A percentile compares a stretch with the other conserved stretches of the same genome.
Evolutionary conservation across 345 rosid species (phyloP).

Genomic region (Capsella bursapastoris): DNA sequence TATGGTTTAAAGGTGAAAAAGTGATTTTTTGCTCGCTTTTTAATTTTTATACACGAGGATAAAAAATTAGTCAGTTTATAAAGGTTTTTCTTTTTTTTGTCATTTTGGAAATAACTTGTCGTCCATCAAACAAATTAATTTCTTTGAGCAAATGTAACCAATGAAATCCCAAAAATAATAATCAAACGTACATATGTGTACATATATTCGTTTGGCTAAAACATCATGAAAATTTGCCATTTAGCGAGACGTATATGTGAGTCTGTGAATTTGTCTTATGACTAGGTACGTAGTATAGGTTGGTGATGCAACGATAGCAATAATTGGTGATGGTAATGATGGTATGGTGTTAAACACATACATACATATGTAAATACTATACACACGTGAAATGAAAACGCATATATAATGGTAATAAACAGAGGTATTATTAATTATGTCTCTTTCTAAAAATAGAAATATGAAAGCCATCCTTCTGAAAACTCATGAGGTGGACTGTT

Average conservation of each 20-base stretch:
- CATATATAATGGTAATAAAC: conserved; percentile 35
- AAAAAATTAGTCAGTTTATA: background rate
- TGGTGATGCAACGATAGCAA: conserved; percentile 41
- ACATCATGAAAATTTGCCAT: conserved; percentile 41
- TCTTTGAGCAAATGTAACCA: background rate
- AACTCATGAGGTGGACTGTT: conserved; percentile 40
- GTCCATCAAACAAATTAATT: background rate
- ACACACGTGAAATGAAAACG: conserved; percentile 21
- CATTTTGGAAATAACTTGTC: no score
- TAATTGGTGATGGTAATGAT: conserved; percentile 40
- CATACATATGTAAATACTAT: conserved; percentile 6
- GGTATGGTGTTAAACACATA: conserved; percentile 26
- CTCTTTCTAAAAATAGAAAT: conserved; percentile 40
- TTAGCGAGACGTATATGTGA: conserved; percentile 30
- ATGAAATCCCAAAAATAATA: conserved; percentile 10
- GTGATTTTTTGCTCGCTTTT: background rate
- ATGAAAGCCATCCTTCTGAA: conserved; percentile 44
- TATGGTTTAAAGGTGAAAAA: background rate
- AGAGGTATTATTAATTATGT: conserved; percentile 38
- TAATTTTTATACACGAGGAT: background rate
- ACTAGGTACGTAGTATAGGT: conserved; percentile 34
- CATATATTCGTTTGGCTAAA: conserved; percentile 18
- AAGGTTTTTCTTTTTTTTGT: no score
- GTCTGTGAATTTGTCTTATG: conserved; percentile 34
- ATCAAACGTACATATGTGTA: conserved; percentile 3